Base-by-base conservation (phyloP, 2,329 filamentous ascomycete species). In the Cordyceps pruinosa region DNA sequence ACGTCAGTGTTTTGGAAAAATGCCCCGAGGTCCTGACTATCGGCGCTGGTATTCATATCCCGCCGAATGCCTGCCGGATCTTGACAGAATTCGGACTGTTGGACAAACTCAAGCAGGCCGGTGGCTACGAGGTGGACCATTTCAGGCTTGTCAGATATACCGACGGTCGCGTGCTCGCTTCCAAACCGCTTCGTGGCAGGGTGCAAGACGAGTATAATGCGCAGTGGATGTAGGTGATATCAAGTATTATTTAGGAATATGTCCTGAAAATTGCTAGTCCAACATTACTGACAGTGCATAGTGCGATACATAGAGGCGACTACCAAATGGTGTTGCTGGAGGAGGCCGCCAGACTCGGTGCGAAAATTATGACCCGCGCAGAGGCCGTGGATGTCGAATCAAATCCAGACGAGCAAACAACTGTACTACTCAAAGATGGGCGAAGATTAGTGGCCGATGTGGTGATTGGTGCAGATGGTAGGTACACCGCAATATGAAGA, bases 401-500 rank as follows among this genome's bases (percentile, higher is more conserved):
- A 26, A 19, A 30, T 5, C 9, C 25, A 25, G 55, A 57, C 23
- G 28, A n/a, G 19, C 55, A 41, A 19, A 41, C 26, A 5, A 23
- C 28, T 12, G 55, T 57, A 19, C 19, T 35, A 9, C 30, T 52
- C 12, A 52, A 34, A 21, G 47, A 52, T 52, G 47, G 47, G 26
- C 30, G 55, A 15, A 26, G 37, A 23, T 34, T 57, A 15, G 9
- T 21, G 9, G 55, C 55, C 4, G 55, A 57, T 23, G 55, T 57
- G 26, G 55, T 57, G 19, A 57, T 57, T 30, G 55, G 55, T 5
- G 55, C 55, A 35, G 55, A 57, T 57, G 55, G 55, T 51, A 52
- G 17, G 55, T 34, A 4, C 4, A 45, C 13, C 4, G 12, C 4
- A 19, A 13, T 15, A 13, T 3, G 6, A 5, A 28, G 23, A 8